Conservation (phyloP, 2,329 filamentous ascomycete species). For the Pyrenophora teres region DNA sequence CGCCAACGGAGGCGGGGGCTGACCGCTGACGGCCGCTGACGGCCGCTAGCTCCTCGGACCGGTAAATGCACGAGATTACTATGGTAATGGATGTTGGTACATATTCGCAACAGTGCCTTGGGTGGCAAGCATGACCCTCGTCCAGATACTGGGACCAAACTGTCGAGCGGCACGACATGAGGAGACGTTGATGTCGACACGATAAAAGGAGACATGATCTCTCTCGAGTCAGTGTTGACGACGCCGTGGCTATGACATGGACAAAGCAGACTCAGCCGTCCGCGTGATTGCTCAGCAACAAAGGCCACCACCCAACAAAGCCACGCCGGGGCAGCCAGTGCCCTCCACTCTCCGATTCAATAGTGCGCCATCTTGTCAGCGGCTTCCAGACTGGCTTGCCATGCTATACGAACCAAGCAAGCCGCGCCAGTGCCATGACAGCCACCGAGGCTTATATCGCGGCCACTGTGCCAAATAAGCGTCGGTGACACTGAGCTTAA, state of each 20-base stretch:
- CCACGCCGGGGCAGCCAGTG: neutral
- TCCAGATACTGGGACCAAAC: neutral
- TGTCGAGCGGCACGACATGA: no score
- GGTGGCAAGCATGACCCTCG: neutral
- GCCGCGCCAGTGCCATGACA: neutral
- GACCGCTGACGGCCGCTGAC: neutral
- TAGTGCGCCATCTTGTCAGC: neutral
- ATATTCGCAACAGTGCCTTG: neutral
- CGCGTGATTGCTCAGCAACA: conserved; percentile 4
- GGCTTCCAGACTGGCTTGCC: neutral
- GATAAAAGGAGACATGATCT: no score
- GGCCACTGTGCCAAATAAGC: neutral
- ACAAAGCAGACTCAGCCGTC: neutral
- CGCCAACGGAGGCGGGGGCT: conserved; percentile 1
- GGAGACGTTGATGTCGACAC: no score
- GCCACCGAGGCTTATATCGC: conserved; percentile 5
- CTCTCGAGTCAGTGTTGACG: no score
- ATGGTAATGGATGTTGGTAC: no score
- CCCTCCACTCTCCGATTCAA: neutral
- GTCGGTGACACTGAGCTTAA: conserved; percentile 11
- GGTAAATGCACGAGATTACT: conserved; percentile 4
- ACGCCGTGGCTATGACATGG: no score
- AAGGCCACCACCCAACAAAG: neutral
- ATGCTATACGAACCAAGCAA: conserved; percentile 3
- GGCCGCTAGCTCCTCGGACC: conserved; percentile 1